Evolutionary conservation across 495 filamentous ascomycete genomes (phyloP), one percentile per base, ranked within the genome.

Genomic region (Viridothelium virens): DNA sequence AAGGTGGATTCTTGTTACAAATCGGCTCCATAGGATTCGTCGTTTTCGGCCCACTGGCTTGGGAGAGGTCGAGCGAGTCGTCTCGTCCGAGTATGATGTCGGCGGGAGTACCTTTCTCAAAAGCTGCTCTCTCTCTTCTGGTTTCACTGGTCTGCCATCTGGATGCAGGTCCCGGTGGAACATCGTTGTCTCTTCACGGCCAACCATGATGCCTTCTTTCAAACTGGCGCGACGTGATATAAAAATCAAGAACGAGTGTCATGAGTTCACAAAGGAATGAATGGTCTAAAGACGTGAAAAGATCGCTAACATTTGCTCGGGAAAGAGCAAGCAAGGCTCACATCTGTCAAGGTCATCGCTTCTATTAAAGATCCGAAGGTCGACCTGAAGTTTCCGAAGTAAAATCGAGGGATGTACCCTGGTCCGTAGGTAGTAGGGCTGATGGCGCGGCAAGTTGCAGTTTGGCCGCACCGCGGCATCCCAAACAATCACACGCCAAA

Each of bases 81-180:
- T 7, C 10, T 36, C 36, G 5, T 36, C 6, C 9, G 53, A 59
- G 7, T 18, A 25, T 10, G 83, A 81, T 46, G 86, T 79, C 37
- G 81, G 74, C 34, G 91, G 91, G 16, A 96, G 85, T 71, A 91
- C 91, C 64, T 85, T 85, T 78, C 86, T 84, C 46, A 92, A 66
- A 31, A 95, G 75, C 65, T 81, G 80, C 73, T 91, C 87, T 63
- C 89, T 84, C 68, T 93, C 86, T 65, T 84, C 77, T 7, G 81
- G 75, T 38, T 79, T 83, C 64, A 95, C 79, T 36, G 84, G 80
- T 65, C 72, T 77, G 69, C 87, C 84, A 34, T 84, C 79, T 47
- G 76, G 69, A 63, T 80, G 84, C 59, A 82, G 81, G 76, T 91
- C 87, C 61, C 82, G 79, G 68, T 87, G 81, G 70, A 91, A 87